These are phyloP conservation scores for Saprolegnia parasitica DNA, from an alignment of 352 stramenopile genomes.

Conservation along the genomic window DNA sequence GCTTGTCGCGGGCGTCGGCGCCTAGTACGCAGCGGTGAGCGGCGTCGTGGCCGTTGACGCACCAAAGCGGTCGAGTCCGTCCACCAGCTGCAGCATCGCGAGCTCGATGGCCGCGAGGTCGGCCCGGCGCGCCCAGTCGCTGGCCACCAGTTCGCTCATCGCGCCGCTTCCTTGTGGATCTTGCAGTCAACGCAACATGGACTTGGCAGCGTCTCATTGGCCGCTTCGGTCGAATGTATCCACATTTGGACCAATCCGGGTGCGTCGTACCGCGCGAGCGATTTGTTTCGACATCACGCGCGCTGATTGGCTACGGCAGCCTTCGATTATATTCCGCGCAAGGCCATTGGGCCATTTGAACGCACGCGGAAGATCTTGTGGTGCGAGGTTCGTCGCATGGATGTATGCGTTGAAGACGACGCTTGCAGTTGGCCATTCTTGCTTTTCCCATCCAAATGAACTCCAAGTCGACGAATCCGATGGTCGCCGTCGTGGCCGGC, in stretches of 20 bases:
- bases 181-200: background rate
- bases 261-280: background rate
- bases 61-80: slow-evolving; percentile 6
- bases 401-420: too few relatives aligned
- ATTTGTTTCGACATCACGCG: slow-evolving; percentile 11
- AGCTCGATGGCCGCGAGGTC: slow-evolving; percentile 3
- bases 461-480: slow-evolving; percentile 59
- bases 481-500: slow-evolving; percentile 76
- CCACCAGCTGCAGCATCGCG: background rate
- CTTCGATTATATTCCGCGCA: background rate
- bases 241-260: slow-evolving; percentile 9
- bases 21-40: background rate
- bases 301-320: background rate
- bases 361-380: slow-evolving; percentile 14
- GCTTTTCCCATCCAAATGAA: background rate
- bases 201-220: slow-evolving; percentile 7
- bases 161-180: background rate
- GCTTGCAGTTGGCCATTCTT: background rate
- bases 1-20: background rate
- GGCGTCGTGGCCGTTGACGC: background rate
- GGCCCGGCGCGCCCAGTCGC: background rate
- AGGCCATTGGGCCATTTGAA: background rate
- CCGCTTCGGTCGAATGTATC: background rate
- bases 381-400: slow-evolving; percentile 1
- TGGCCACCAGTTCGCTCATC: background rate